Conservation (phyloP, 2,329 filamentous ascomycete genomes). For the Pseudonectria buxi region DNA sequence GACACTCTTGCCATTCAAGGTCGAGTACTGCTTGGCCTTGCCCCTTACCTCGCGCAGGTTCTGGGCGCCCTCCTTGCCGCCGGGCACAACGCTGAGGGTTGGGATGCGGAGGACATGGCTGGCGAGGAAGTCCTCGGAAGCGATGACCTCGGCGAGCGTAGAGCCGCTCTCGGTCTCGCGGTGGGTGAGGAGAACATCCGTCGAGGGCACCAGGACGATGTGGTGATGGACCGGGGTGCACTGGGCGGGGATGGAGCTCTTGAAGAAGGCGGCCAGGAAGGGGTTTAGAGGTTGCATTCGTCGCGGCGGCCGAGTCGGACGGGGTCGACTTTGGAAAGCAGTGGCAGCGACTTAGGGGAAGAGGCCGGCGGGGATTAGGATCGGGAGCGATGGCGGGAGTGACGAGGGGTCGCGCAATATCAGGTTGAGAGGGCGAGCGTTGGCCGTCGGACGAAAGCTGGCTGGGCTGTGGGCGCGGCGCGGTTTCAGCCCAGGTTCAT, state of each 20-base stretch:
- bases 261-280: constrained; percentile 97
- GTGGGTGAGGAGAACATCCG: constrained; percentile 81
- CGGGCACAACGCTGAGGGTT: constrained; percentile 40
- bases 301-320: constrained; percentile 20
- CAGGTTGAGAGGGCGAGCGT: no score
- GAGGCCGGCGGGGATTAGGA: no score
- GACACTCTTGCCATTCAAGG: constrained; percentile 85
- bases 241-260: constrained; percentile 85
- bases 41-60: constrained; percentile 79
- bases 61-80: constrained; percentile 49
- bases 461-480: no score
- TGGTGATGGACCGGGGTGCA: constrained; percentile 88
- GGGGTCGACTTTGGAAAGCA: constrained; percentile 22
- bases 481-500: no score
- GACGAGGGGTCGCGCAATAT: no score
- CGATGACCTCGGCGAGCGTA: constrained; percentile 70
- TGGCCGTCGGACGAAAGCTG: no score
- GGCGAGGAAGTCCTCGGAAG: constrained; percentile 87
- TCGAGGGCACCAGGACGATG: constrained; percentile 87
- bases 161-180: constrained; percentile 81
- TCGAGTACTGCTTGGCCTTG: constrained; percentile 91
- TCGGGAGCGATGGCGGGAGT: no score
- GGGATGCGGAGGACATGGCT: constrained; percentile 94
- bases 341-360: constrained; percentile 6
- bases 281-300: constrained; percentile 97